Evolutionary conservation across 768 basidiomycete species (phyloP).

Genomic region (Russula olivacea): DNA sequence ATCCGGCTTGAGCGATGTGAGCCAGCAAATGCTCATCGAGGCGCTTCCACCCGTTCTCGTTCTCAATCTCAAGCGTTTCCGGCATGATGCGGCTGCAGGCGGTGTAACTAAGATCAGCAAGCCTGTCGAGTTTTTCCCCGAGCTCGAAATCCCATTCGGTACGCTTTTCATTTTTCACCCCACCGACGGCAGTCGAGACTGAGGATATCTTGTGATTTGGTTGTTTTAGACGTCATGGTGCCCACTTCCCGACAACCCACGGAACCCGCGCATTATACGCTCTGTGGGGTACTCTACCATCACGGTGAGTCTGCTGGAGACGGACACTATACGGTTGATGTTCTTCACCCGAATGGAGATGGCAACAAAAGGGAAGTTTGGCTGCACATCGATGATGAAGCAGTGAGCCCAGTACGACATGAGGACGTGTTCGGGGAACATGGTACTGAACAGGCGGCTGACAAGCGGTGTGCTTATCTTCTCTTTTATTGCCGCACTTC

Average conservation of each 20-base stretch:
- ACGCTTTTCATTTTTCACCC: constrained; percentile 19
- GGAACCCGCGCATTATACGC: constrained; percentile 52
- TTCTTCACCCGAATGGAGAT: constrained; percentile 67
- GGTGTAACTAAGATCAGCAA: constrained; percentile 86
- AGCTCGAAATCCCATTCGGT: constrained; percentile 73
- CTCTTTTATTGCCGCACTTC: too few relatives aligned
- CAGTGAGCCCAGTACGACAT: too few relatives aligned
- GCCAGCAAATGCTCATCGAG: constrained; percentile 69
- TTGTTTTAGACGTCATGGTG: constrained; percentile 27
- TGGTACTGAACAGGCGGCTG: too few relatives aligned
- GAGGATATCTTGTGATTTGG: neutral
- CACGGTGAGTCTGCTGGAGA: constrained; percentile 87
- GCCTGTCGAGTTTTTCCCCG: constrained; percentile 67
- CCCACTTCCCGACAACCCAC: constrained; percentile 41
- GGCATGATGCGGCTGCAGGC: constrained; percentile 67
- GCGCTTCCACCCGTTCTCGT: constrained; percentile 77
- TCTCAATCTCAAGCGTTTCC: constrained; percentile 81
- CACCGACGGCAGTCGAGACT: neutral
- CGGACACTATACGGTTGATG: constrained; percentile 93
- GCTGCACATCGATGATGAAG: too few relatives aligned
- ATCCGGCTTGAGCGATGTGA: constrained; percentile 50
- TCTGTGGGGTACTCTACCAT: constrained; percentile 90
- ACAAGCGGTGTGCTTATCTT: too few relatives aligned
- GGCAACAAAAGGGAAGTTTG: constrained; percentile 20
- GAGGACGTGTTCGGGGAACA: too few relatives aligned